Evolutionary conservation across 345 rosid species (phyloP).

Genomic region (Bruguiera parviflora): DNA sequence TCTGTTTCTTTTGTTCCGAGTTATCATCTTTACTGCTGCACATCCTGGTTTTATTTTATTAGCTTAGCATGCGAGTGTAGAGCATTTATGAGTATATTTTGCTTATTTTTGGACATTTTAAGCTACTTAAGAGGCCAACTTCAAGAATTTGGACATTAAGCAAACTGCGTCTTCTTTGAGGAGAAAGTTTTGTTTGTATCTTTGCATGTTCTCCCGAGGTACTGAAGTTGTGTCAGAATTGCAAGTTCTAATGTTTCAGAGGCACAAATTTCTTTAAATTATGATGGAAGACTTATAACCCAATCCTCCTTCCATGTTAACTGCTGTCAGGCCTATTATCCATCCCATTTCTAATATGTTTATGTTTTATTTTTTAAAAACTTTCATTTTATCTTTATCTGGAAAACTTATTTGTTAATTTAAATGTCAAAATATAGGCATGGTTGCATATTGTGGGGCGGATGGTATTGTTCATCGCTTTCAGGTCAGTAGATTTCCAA

Average conservation of each 20-base stretch:
- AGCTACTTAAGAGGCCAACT: not conserved
- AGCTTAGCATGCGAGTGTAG: too few relatives aligned
- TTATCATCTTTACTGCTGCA: too few relatives aligned
- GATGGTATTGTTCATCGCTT: constrained; percentile 67
- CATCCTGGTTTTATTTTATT: too few relatives aligned
- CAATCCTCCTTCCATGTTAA: not conserved
- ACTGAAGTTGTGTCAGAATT: too few relatives aligned
- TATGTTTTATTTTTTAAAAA: not conserved
- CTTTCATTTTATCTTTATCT: not conserved
- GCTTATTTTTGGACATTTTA: not conserved
- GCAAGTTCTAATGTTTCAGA: too few relatives aligned
- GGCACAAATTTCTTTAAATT: too few relatives aligned
- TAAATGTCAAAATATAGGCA: constrained; percentile 39
- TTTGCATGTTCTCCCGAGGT: not conserved
- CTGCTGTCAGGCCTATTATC: not conserved
- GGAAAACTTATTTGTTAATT: constrained; percentile 3
- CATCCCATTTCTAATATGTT: not conserved
- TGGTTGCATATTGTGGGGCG: constrained; percentile 79
- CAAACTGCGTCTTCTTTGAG: not conserved
- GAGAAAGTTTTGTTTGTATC: not conserved
- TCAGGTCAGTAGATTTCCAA: constrained; percentile 47
- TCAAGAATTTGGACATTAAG: not conserved
- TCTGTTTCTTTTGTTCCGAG: too few relatives aligned
- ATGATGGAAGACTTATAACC: not conserved
- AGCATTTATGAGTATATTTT: too few relatives aligned